These are phyloP conservation scores for Botrytis hyacinthi DNA, from an alignment of 2,329 filamentous ascomycete species.

Conservation along the genomic window DNA sequence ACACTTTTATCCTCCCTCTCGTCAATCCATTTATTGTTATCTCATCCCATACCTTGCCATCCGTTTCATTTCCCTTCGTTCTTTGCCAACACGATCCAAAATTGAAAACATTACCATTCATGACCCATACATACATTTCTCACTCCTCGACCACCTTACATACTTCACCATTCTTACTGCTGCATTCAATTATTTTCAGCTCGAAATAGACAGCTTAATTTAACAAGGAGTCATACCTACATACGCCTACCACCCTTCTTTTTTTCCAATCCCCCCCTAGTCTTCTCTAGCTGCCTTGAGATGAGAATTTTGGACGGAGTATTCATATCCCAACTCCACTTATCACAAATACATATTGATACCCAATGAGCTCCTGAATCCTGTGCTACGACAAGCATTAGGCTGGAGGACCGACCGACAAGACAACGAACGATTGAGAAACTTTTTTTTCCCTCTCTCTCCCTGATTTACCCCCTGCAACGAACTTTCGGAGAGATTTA, in stretches of 20 bases:
- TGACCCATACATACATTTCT: constrained; percentile 3
- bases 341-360: constrained; percentile 20
- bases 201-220: constrained; percentile 5
- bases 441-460: background rate
- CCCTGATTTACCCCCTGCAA: background rate
- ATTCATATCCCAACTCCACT: constrained; percentile 20
- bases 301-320: background rate
- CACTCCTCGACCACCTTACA: background rate
- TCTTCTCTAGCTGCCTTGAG: constrained; percentile 4
- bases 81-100: constrained; percentile 4
- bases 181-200: constrained; percentile 7
- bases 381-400: constrained; percentile 12
- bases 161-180: background rate
- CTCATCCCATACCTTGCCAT: background rate
- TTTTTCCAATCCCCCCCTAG: background rate
- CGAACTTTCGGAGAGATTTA: constrained; percentile 4
- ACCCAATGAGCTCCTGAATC: constrained; percentile 18
- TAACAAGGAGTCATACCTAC: constrained; percentile 14
- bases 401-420: constrained; percentile 9
- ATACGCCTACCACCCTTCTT: background rate
- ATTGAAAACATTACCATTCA: constrained; percentile 7
- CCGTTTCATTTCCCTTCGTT: background rate
- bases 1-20: background rate
- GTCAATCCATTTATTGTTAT: constrained; percentile 2
- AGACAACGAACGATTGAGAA: constrained; percentile 8